phyloP scores from a whole-genome alignment of 495 filamentous ascomycete genomes.

The Glutinoglossum americanum region DNA sequence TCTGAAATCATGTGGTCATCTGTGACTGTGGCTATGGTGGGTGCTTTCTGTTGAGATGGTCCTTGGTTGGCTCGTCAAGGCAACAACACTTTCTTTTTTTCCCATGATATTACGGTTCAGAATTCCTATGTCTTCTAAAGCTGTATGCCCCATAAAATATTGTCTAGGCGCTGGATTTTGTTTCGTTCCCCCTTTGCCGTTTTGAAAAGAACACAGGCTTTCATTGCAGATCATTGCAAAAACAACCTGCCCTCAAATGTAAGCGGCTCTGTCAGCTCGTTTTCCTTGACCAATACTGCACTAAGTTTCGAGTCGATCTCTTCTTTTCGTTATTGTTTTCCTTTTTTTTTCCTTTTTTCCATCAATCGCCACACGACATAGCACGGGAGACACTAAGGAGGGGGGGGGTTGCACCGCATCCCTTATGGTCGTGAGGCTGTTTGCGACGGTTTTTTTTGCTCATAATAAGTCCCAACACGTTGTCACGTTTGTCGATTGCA shows the following conservation, averaged over 20 bases:
- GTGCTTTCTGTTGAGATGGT: background rate
- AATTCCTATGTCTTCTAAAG: background rate
- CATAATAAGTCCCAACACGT: background rate
- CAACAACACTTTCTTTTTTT: background rate
- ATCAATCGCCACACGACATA: background rate
- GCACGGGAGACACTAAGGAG: background rate
- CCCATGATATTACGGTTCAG: background rate
- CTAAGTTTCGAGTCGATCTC: background rate
- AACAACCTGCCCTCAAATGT: background rate
- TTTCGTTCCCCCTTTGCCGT: background rate
- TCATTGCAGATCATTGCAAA: background rate
- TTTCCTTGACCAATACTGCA: background rate
- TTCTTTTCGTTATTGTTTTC: background rate
- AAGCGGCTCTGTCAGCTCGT: background rate
- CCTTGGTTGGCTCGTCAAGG: background rate
- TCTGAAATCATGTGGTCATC: background rate
- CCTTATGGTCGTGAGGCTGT: background rate
- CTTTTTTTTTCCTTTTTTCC: no score
- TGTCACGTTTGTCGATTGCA: background rate
- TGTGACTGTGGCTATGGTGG: background rate
- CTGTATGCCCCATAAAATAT: background rate
- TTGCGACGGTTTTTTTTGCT: background rate
- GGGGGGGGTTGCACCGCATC: background rate
- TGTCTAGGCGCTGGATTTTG: constrained; percentile 1
- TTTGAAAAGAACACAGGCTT: background rate